Evolutionary conservation across 179 eudicot genomes (phyloP), one percentile per base, ranked within the genome.

Genomic region (Drosera spatulata): DNA sequence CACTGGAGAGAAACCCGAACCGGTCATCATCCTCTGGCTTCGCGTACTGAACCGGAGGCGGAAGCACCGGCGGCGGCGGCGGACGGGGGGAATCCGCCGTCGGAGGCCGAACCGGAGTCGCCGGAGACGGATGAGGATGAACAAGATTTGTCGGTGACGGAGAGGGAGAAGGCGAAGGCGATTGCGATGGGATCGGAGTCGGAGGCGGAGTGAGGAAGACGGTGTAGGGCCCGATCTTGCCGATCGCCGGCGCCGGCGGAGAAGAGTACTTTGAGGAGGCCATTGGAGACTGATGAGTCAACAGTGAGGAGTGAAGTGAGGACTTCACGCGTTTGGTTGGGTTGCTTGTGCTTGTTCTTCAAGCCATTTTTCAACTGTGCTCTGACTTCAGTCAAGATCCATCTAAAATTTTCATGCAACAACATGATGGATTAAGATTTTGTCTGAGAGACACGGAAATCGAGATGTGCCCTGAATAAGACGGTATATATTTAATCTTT

Each of bases 241-340:
- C 95, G 60, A 91, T 85, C 50, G 75, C 58, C 5, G 96, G 88
- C 7, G 96, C 82, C 12, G 95, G 97, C 0, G 90, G 66, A 37
- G 86, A 15, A 40, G 72, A 64, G 46, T 69, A 73, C 6, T 63
- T 77, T 2, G 61, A 14, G 39, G 52, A 63, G 33, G 33, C 33
- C 33, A 22, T 22, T 22, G 33, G 33, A 22, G 33, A 22, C 33
- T 22, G 33, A 22, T 22, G 33, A 22, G 33, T 22, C 33, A 22
- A 22, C 33, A 22, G 33, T 22, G 33, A 22, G 1, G 33, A 22
- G 33, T 22, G 33, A 22, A 22, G 33, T 0, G 33, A 22, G 33
- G 33, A 22, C 33, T 22, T 22, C 33, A 22, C 33, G 33, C 33
- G n/a, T 22, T 22, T 22, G 33, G 33, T 22, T 22, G 33, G 33